Base-by-base conservation (phyloP, 1,139 yeast genomes). In the Yamadazyma mexicana region DNA sequence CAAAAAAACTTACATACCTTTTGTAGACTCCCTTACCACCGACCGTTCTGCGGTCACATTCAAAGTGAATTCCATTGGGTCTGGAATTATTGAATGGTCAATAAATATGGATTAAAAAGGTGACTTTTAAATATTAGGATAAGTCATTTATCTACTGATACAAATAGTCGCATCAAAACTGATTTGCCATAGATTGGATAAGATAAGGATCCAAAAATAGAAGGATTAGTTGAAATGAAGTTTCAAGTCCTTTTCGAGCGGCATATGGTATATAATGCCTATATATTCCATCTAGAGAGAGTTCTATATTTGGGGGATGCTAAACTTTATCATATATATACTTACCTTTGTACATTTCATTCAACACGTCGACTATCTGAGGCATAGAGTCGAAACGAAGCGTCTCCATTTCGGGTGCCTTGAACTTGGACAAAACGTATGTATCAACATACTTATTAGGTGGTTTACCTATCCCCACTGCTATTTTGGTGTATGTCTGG, bases 391-490 rank as follows among this genome's bases (percentile, higher is more conserved):
- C 61, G 15, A 47, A 55, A 31, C 64, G 61, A 3, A 76, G 42
- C 0, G 50, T 47, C 6, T 62, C 63, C 24, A 55, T 35, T 45
- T 76, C 81, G 1, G 61, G 54, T 0, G 50, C 54, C 17, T 58
- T 61, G 56, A 77, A 77, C 46, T 62, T 67, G 14, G 73, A 57
- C 30, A 87, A 61, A 2, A 88, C 96, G 52, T 81, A 83, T 16
- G 75, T 69, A 0, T 83, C 73, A 1, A 86, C 86, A 5, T 58
- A 63, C 0, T 72, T 61, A 29, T 67, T 65, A 1, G 50, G 45
- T 0, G 91, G 85, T 39, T 86, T 68, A 2, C 87, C 95, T 17
- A 88, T 83, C 0, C 96, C 96, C 8, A 88, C 65, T 11, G 83
- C 77, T 5, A 87, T 55, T 43, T 83, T 74, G 10, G 74, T 68